phyloP scores from a whole-genome alignment of 495 filamentous ascomycete species.

The Xylaria intraflava region DNA sequence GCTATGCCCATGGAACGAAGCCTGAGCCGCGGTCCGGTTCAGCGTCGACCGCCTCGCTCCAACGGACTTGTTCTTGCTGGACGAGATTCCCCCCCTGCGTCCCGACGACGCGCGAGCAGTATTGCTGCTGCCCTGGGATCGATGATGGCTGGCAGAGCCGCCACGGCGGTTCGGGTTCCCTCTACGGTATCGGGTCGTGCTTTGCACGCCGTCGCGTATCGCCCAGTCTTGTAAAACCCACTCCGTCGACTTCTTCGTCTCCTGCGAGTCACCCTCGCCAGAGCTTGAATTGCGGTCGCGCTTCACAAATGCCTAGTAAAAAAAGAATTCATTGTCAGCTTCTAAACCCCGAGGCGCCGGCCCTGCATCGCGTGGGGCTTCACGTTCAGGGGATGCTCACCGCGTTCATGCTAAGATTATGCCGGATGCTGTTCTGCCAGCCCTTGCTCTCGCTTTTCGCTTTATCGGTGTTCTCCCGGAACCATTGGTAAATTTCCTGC shows the following conservation, averaged over 20 bases:
- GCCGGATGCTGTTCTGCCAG: constrained; percentile 96
- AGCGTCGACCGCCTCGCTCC: constrained; percentile 4
- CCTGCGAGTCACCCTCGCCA: constrained; percentile 4
- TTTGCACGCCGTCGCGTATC: constrained; percentile 33
- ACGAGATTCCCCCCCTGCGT: constrained; percentile 14
- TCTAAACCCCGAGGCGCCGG: not conserved
- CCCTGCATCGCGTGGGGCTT: not conserved
- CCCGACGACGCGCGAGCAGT: constrained; percentile 15
- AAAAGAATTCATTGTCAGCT: constrained; percentile 8
- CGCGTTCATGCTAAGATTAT: constrained; percentile 94
- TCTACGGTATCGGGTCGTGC: constrained; percentile 45
- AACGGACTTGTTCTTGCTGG: constrained; percentile 13
- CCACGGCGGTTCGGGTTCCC: constrained; percentile 17
- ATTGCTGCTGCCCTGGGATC: not conserved
- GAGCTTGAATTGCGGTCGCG: constrained; percentile 24
- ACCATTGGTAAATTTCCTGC: constrained; percentile 87
- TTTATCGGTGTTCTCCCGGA: constrained; percentile 73
- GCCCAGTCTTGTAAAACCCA: constrained; percentile 40
- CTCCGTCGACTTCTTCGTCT: constrained; percentile 33
- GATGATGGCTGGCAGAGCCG: not conserved
- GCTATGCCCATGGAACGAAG: too few species aligned
- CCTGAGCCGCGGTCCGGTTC: not conserved
- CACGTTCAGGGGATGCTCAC: constrained; percentile 47
- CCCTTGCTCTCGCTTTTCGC: constrained; percentile 60
- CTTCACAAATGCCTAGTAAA: constrained; percentile 37